Base-by-base conservation (phyloP, 2,329 filamentous ascomycete genomes). In the Neonectria faginata region DNA sequence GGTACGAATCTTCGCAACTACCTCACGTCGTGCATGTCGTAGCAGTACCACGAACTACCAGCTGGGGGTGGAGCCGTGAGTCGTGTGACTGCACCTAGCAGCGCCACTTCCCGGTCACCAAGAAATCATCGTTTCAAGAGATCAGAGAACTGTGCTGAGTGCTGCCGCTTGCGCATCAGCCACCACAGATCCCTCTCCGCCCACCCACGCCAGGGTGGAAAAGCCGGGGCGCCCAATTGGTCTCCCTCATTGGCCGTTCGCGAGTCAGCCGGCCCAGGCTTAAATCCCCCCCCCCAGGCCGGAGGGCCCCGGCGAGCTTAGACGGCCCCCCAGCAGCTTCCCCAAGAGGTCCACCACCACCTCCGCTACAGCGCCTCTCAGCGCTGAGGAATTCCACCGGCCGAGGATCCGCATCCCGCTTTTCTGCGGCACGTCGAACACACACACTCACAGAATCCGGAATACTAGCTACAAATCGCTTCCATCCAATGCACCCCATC, bases 151-250 rank as follows among this genome's bases (percentile, higher is more conserved):
- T 2, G 27, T 16, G 27, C 27, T 18, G 45, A 29, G 45, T 31
- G 33, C 5, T 5, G 33, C 9, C 29, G 47, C 25, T 16, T 50
- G 47, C 47, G 47, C 47, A 50, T 27, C 48, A 51, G 48, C 48
- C 48, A 33, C 48, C 48, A 51, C n/a, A 51, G 48, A 51, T 51
- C 48, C 48, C 29, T 33, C 48, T 33, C 48, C 18, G 48, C 48
- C 48, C 27, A 39, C 14, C 14, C 6, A 39, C 14, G 36, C 36
- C 36, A 51, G 45, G 31, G 31, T 33, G 42, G 9, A 52, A 45
- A 59, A 57, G 61, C 55, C 51, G 55, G 61, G 52, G 48, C 42
- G 25, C 25, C 55, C 55, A 63, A 63, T 63, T 63, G 61, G 51
- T 20, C 50, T 31, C 45, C 50, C 42, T 50, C 50, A 63, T 63